A percentile compares a stretch with the other conserved stretches of the same genome.
Evolutionary conservation across 1,284 basidiomycete species (phyloP).

Genomic region (Fomitopsis betulina): DNA sequence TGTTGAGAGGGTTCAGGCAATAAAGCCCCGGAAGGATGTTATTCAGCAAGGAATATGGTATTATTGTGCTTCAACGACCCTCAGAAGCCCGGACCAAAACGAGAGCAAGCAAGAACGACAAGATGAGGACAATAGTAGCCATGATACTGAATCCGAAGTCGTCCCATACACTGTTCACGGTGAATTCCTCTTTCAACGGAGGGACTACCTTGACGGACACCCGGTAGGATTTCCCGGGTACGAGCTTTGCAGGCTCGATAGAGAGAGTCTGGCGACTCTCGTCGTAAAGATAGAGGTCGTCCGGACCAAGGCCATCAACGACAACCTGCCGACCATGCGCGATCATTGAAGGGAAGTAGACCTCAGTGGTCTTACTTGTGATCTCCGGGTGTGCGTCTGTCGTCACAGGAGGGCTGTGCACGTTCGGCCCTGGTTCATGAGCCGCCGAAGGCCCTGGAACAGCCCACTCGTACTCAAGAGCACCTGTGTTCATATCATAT

Average conservation of each 20-base stretch:
- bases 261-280: slow-evolving; percentile 62
- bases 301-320: slow-evolving; percentile 46
- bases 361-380: slow-evolving; percentile 64
- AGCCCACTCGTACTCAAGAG: slow-evolving; percentile 60
- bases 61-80: background rate
- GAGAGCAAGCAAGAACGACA: slow-evolving; percentile 11
- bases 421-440: slow-evolving; percentile 10
- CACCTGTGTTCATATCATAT: slow-evolving; percentile 69
- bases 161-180: slow-evolving; percentile 57
- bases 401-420: slow-evolving; percentile 34
- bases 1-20: background rate
- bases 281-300: slow-evolving; percentile 52
- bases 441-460: slow-evolving; percentile 26
- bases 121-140: slow-evolving; percentile 7
- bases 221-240: slow-evolving; percentile 40
- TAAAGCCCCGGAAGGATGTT: background rate
- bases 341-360: slow-evolving; percentile 69
- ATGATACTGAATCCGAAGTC: slow-evolving; percentile 44
- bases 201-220: slow-evolving; percentile 54
- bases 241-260: slow-evolving; percentile 43
- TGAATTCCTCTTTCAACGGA: slow-evolving; percentile 44
- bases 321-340: slow-evolving; percentile 52
- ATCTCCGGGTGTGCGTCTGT: slow-evolving; percentile 32
- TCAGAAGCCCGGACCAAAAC: background rate
- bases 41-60: background rate